These are phyloP conservation scores for Sophora flavescens DNA, from an alignment of 306 rosid genomes.

Conservation along the genomic window DNA sequence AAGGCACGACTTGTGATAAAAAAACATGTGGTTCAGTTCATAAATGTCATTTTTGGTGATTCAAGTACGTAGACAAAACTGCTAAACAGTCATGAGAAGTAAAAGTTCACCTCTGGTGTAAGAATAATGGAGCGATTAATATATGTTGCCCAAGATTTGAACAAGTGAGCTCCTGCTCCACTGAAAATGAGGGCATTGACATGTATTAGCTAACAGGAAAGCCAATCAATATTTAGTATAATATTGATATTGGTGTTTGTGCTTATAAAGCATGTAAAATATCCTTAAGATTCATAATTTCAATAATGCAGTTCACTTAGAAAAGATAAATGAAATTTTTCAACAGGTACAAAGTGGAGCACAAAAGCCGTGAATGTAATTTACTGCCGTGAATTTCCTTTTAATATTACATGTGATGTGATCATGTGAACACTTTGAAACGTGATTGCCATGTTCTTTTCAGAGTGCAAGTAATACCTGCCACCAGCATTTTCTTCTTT, in stretches of 20 bases:
- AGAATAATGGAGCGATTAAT: conserved; percentile 92
- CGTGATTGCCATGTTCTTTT: neutral
- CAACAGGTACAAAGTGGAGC: neutral
- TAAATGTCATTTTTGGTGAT: neutral
- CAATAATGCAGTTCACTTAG: neutral
- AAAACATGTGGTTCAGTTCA: neutral
- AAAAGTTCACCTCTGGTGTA: conserved; percentile 81
- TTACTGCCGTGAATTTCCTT: neutral
- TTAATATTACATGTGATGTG: neutral
- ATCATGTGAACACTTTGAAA: neutral
- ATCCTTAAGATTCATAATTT: neutral
- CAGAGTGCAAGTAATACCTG: conserved; percentile 1
- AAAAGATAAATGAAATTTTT: neutral
- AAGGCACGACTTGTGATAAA: neutral
- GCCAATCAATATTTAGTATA: neutral
- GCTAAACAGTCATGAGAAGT: conserved; percentile 26
- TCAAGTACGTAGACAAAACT: conserved; percentile 15
- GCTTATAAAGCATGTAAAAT: neutral
- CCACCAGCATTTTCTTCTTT: neutral
- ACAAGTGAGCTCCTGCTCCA: conserved; percentile 97
- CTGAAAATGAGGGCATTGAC: conserved; percentile 56
- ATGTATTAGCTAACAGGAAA: conserved; percentile 28
- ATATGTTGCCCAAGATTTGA: conserved; percentile 87
- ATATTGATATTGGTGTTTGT: neutral
- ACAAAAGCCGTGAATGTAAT: neutral